These are phyloP conservation scores for Chrysopogon serrulatus DNA, from an alignment of 176 grass and related monocot genomes.

Conservation along the genomic window DNA sequence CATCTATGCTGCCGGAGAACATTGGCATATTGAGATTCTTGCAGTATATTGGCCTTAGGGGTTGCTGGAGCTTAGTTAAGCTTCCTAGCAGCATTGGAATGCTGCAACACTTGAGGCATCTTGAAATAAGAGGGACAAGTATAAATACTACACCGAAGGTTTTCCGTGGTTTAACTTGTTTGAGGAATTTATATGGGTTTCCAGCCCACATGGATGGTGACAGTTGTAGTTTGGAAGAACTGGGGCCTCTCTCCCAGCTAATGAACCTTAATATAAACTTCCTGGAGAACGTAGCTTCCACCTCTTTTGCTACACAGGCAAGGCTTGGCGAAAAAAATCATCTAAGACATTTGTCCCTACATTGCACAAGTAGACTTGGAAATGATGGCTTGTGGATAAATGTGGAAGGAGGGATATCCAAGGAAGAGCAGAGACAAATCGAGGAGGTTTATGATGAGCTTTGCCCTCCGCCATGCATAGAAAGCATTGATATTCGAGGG, in stretches of 20 bases:
- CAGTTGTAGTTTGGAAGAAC: not conserved
- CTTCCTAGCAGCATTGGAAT: not conserved
- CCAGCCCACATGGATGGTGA: not conserved
- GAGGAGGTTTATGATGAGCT: too few relatives aligned
- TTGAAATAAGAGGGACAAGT: too few relatives aligned
- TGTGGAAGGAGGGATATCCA: not conserved
- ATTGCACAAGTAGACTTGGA: not conserved
- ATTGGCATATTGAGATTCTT: slow-evolving; percentile 21
- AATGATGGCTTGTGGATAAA: not conserved
- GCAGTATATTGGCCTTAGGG: not conserved
- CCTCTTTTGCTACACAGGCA: not conserved
- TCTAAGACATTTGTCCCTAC: not conserved
- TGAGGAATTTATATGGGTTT: not conserved
- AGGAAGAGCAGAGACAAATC: not conserved
- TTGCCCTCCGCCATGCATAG: not conserved
- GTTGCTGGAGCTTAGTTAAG: not conserved
- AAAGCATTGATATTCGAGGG: not conserved
- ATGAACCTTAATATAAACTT: not conserved
- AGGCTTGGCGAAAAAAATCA: not conserved
- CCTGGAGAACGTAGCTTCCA: not conserved
- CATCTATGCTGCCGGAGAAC: not conserved
- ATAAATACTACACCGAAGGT: not conserved
- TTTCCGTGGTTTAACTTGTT: not conserved
- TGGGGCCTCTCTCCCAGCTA: not conserved
- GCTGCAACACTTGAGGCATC: not conserved